Percentiles rank a stretch among this genome's conserved stretches.
Conservation (phyloP, 371 early-diverging fungal genomes). For the Apophysomyces elegans region DNA sequence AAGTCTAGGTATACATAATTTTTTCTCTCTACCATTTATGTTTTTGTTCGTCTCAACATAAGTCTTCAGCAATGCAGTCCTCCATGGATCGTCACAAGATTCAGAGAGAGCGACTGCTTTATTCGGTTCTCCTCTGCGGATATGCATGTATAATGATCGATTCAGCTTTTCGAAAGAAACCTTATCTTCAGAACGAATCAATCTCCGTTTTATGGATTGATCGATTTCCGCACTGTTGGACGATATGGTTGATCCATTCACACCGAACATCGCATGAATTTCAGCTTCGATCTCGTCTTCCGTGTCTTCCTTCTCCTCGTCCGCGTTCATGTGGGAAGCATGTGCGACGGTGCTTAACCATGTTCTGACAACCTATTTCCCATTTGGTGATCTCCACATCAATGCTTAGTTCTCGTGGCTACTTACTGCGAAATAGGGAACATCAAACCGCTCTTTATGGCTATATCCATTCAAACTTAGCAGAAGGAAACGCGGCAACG, state of each 20-base stretch:
- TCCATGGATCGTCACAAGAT: constrained; percentile 7
- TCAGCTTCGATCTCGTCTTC: constrained; percentile 25
- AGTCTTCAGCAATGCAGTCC: constrained; percentile 5
- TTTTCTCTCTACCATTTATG: neutral
- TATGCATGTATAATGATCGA: constrained; percentile 2
- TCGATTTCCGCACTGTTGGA: neutral
- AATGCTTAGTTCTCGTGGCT: neutral
- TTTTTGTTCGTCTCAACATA: constrained; percentile 2
- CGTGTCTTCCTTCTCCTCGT: constrained; percentile 10
- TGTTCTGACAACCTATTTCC: neutral
- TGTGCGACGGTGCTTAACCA: neutral
- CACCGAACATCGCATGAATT: neutral
- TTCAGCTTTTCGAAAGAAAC: neutral
- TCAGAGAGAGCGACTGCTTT: neutral
- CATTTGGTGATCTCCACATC: neutral
- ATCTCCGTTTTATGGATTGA: neutral
- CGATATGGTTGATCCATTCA: constrained; percentile 10
- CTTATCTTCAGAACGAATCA: neutral
- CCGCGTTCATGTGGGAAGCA: neutral
- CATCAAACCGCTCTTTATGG: neutral
- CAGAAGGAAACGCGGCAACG: neutral
- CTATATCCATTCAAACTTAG: neutral
- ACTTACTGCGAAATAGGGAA: neutral
- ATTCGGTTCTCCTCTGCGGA: constrained; percentile 9
- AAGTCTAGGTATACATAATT: neutral